Evolutionary conservation across 495 filamentous ascomycete species (phyloP).

Genomic region (Extremus antarcticus): DNA sequence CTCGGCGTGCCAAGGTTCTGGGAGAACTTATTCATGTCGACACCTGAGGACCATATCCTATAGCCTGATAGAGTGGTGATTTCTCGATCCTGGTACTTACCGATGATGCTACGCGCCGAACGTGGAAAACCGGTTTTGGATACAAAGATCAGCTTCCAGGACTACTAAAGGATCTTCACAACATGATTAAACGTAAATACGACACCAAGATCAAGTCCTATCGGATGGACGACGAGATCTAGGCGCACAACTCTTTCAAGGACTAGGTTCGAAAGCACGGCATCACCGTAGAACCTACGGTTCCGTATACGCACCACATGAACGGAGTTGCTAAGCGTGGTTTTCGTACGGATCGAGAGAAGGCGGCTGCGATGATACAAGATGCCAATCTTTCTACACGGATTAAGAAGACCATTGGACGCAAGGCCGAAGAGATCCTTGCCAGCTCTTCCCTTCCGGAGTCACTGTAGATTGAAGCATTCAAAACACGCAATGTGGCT

Average conservation of each 20-base stretch:
- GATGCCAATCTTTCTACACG: neutral
- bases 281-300: neutral
- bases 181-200: neutral
- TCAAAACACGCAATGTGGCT: conserved; percentile 1
- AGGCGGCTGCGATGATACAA: neutral
- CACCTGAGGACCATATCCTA: neutral
- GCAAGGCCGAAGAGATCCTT: neutral
- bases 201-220: neutral
- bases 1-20: neutral
- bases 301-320: neutral
- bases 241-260: neutral
- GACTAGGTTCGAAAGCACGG: neutral
- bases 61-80: neutral
- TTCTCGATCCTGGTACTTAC: neutral
- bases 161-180: neutral
- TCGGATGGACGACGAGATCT: neutral
- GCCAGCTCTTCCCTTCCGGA: neutral
- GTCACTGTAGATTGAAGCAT: neutral
- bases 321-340: conserved; percentile 1
- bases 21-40: neutral
- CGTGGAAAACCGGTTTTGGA: neutral
- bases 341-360: neutral
- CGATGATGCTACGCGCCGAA: neutral
- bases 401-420: neutral
- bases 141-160: neutral